These are phyloP conservation scores for Aspergillus uvarum DNA, from an alignment of 2,329 filamentous ascomycete genomes.

Conservation along the genomic window DNA sequence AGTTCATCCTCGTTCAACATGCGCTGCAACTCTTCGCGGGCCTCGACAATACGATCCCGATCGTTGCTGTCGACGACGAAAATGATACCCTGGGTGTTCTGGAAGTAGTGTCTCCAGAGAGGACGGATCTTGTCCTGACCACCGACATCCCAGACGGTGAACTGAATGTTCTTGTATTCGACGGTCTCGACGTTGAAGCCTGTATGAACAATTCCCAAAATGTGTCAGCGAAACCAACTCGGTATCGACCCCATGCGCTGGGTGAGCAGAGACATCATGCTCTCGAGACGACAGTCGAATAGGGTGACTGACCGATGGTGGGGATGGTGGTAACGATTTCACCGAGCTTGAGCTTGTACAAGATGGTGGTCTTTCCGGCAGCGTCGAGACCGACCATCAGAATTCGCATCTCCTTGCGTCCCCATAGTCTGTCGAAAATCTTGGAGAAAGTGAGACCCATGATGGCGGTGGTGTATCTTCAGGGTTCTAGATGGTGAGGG, in stretches of 20 bases:
- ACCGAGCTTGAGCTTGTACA: conserved; percentile 99
- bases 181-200: conserved; percentile 99
- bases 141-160: conserved; percentile 99
- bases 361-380: conserved; percentile 99
- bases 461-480: conserved; percentile 50
- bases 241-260: neutral
- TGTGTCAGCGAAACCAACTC: conserved; percentile 13
- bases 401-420: conserved; percentile 99
- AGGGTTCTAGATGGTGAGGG: conserved; percentile 18
- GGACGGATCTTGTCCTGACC: conserved; percentile 99
- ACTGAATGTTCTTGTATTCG: conserved; percentile 99
- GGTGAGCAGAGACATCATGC: neutral
- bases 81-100: conserved; percentile 99
- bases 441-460: conserved; percentile 99
- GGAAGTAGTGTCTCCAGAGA: conserved; percentile 99
- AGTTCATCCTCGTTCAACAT: conserved; percentile 99
- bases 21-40: conserved; percentile 91
- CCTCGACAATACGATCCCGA: conserved; percentile 96
- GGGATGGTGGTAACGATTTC: conserved; percentile 98
- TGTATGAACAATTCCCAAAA: conserved; percentile 35
- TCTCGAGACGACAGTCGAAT: conserved; percentile 6
- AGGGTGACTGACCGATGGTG: conserved; percentile 74
- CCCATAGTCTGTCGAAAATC: conserved; percentile 93
- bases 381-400: conserved; percentile 99
- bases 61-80: conserved; percentile 99